Evolutionary conservation across 192 early-diverging fungal species (phyloP), one percentile per base, ranked within the genome.

Genomic region (Linderina pennispora): DNA sequence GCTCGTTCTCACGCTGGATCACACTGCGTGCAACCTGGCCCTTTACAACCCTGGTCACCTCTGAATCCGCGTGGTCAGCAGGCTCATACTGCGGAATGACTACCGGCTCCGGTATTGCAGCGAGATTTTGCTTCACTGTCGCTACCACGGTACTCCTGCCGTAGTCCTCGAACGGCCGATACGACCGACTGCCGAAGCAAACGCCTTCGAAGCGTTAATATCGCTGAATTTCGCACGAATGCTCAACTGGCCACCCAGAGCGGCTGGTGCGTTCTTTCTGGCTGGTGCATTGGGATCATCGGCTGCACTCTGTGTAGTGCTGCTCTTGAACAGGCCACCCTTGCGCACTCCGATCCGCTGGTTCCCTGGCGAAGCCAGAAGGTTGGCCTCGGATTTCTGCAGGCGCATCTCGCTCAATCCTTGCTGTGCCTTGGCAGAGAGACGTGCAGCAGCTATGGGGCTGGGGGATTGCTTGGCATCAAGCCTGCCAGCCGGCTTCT

Each of bases 181-280:
- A 0, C 56, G 56, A 1, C 51, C 43, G 10, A 39, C 40, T 2
- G 48, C 25, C 3, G 61, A 33, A 8, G 55, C 13, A 8, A 59
- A 31, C 5, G 60, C 41, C 9, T 61, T 50, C 23, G 67, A 71
- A 1, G 52, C 33, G 25, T 47, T 55, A 11, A 71, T 40, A 24
- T 63, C 55, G 55, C 67, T 71, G 47, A 63, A 71, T 37, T 63
- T 63, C 31, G 50, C 19, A 20, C 58, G 38, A 23, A 71, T n/a
- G n/a, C n/a, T n/a, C n/a, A n/a, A n/a, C n/a, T n/a, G n/a, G n/a
- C n/a, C n/a, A n/a, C n/a, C n/a, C n/a, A n/a, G n/a, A n/a, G n/a
- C n/a, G n/a, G n/a, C n/a, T n/a, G n/a, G n/a, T n/a, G n/a, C n/a
- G n/a, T n/a, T n/a, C n/a, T n/a, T n/a, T n/a, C n/a, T n/a, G n/a